Percentiles rank a stretch among this genome's conserved stretches.
Conservation (phyloP, 2,329 filamentous ascomycete species). For the Colletotrichum sp. region DNA sequence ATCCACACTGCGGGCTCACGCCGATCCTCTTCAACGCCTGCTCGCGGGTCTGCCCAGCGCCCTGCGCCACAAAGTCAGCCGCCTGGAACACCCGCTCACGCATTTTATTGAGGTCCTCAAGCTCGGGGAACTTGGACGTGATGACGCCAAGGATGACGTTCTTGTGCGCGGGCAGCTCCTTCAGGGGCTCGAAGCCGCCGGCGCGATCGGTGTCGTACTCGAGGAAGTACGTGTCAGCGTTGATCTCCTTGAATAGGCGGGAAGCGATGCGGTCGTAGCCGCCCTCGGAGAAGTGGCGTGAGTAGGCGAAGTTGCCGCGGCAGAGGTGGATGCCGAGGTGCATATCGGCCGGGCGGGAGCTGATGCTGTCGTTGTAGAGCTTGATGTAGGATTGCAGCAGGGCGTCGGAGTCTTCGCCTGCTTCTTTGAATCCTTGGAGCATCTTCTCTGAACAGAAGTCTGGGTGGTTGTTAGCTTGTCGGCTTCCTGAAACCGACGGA, state of each 20-base stretch:
- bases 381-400: conserved; percentile 74
- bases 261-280: conserved; percentile 67
- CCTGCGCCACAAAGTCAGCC: conserved; percentile 70
- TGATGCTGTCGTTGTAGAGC: conserved; percentile 75
- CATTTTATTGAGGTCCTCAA: conserved; percentile 62
- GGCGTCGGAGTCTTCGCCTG: conserved; percentile 42
- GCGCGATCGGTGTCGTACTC: conserved; percentile 65
- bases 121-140: conserved; percentile 63
- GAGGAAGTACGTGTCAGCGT: conserved; percentile 67
- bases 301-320: conserved; percentile 65
- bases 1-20: conserved; percentile 73
- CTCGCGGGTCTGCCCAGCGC: conserved; percentile 64
- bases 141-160: conserved; percentile 67
- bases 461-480: background rate
- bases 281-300: conserved; percentile 68
- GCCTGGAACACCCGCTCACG: conserved; percentile 59
- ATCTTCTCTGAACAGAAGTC: conserved; percentile 70
- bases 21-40: conserved; percentile 69
- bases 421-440: conserved; percentile 20
- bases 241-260: conserved; percentile 63
- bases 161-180: conserved; percentile 62
- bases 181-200: conserved; percentile 66
- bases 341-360: conserved; percentile 65
- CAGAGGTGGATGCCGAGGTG: conserved; percentile 76
- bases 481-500: too few species aligned